Evolutionary conservation across 805 yeast species (phyloP).

Genomic region (Ogataea paraovalis): DNA sequence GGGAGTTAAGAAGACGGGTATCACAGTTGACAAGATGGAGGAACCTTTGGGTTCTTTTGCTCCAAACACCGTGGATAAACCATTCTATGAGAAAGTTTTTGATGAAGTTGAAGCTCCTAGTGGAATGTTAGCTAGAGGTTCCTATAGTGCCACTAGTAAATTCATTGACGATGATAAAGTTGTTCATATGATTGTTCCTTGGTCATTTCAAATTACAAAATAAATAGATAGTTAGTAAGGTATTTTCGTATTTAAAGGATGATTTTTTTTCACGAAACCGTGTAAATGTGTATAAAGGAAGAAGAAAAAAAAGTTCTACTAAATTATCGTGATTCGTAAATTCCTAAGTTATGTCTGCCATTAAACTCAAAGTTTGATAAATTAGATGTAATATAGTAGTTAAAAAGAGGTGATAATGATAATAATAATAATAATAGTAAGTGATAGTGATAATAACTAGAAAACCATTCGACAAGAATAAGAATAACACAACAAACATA

Average conservation of each 20-base stretch:
- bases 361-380: too few relatives aligned
- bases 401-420: background rate
- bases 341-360: too few relatives aligned
- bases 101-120: conserved; percentile 88
- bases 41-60: conserved; percentile 91
- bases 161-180: conserved; percentile 84
- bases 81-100: conserved; percentile 64
- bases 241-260: background rate
- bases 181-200: conserved; percentile 68
- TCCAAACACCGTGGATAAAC: conserved; percentile 79
- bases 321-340: too few relatives aligned
- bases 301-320: too few relatives aligned
- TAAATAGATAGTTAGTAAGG: conserved; percentile 4
- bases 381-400: too few relatives aligned
- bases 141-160: conserved; percentile 74
- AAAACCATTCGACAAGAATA: background rate
- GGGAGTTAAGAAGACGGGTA: conserved; percentile 80
- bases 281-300: too few relatives aligned
- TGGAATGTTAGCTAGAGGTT: conserved; percentile 85
- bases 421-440: background rate
- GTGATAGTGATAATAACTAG: background rate
- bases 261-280: background rate
- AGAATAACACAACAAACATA: conserved; percentile 2
- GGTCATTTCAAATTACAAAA: conserved; percentile 83
- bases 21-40: conserved; percentile 78